A percentile compares a stretch with the other conserved stretches of the same genome.
Conservation (phyloP, 1,284 basidiomycete genomes). For the Melampsora larici-populina region DNA sequence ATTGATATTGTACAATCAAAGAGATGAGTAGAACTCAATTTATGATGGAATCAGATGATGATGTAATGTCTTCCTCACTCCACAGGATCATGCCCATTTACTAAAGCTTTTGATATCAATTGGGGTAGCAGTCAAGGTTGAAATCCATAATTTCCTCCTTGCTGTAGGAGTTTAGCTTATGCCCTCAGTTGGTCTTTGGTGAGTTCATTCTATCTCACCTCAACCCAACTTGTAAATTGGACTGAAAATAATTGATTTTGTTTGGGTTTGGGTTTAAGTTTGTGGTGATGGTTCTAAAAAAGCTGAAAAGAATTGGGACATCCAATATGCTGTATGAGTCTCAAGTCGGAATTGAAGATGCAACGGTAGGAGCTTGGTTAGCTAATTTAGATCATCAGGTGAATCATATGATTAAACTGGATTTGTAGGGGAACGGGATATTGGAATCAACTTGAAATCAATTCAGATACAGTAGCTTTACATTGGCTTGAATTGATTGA, state of each 20-base stretch:
- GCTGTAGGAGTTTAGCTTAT: constrained; percentile 25
- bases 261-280: no score
- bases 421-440: constrained; percentile 33
- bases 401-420: constrained; percentile 3
- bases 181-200: constrained; percentile 36
- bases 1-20: constrained; percentile 5
- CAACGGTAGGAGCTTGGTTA: constrained; percentile 32
- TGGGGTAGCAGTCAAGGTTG: constrained; percentile 41
- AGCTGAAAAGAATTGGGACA: constrained; percentile 35
- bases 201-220: not conserved
- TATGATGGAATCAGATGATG: constrained; percentile 34
- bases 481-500: constrained; percentile 32
- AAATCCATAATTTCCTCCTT: constrained; percentile 4
- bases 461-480: constrained; percentile 10
- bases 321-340: constrained; percentile 27
- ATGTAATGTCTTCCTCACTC: not conserved
- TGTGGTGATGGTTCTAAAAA: no score
- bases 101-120: not conserved
- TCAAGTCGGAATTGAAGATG: constrained; percentile 39
- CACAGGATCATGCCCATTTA: no score
- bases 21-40: constrained; percentile 11
- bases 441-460: constrained; percentile 39
- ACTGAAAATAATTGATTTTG: no score
- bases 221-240: no score
- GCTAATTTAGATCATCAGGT: not conserved